Evolutionary conservation across 495 filamentous ascomycete genomes (phyloP), one percentile per base, ranked within the genome.

Genomic region (Lepraria neglecta): DNA sequence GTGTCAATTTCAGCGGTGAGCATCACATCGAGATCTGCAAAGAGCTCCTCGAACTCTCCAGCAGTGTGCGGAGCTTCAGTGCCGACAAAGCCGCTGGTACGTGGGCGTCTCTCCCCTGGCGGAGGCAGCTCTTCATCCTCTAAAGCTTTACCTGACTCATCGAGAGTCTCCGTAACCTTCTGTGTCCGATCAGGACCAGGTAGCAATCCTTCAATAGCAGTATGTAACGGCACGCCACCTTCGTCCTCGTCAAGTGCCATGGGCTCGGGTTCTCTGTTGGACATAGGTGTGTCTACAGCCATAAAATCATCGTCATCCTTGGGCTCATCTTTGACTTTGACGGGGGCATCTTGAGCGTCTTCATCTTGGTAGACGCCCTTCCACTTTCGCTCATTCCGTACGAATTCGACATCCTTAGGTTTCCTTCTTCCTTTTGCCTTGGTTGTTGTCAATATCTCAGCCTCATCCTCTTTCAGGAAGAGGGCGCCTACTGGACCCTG

Each of bases 251-350:
- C 46, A 17, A 53, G n/a, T 3, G 40, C 21, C 33, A 48, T 59
- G 11, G 42, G 21, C 30, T 43, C 42, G 28, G 31, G 21, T n/a
- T 60, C 46, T 52, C 15, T 43, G 1, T 45, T 45, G 62, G 24
- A 65, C 46, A 7, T 46, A 9, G 74, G 62, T 17, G 63, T 66
- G 60, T 75, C 76, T 5, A 55, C 62, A 73, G 77, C 76, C 21
- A 67, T 57, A 33, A 72, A 35, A 11, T 67, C 74, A 11, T 71
- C 69, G 10, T 73, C 73, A 42, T 78, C 78, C 24, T 47, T 68
- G 14, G 77, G 78, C 64, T 83, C 80, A 10, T 67, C 27, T 70
- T 80, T 81, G 44, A 80, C 68, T 42, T 57, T 67, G 28, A 70
- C 57, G 53, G 68, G 65, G 11, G 53, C 62, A 46, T 62, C 56